Evolutionary conservation across 192 early-diverging fungal species (phyloP), one percentile per base, ranked within the genome.

Genomic region (Coemansia aciculifera): DNA sequence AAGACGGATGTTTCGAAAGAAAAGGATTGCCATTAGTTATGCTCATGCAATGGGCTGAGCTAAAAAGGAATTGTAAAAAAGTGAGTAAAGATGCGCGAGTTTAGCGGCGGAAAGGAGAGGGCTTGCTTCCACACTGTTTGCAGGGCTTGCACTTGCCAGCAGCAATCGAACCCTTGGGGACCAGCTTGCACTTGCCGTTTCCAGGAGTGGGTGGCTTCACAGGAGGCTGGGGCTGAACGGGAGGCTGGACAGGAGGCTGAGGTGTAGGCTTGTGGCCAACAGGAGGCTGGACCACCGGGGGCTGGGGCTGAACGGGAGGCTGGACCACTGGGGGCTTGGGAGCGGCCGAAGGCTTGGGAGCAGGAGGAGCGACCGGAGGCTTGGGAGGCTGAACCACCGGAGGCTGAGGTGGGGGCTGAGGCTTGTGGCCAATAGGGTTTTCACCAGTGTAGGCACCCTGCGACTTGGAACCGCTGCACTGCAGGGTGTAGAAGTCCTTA

Each of bases 111-210:
- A 64, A 59, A n/a, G 70, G 74, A 31, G 66, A 67, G 29, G 61
- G 60, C 38, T 54, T 59, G 67, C 49, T 17, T 15, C 52, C 40
- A 75, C 80, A 83, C 75, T 75, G 71, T 48, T 74, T 74, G 80
- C 80, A 83, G 39, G 75, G 66, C 80, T 78, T 83, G 80, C 80
- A 83, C 80, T 83, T 83, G 72, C 80, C 80, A 11, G 80, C 80
- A 36, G 80, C 80, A 48, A 83, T 83, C 39, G 80, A 83, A 72
- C 80, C 80, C 75, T 72, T 74, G 40, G 80, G 75, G 23, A 83
- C 56, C 56, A 72, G 80, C 75, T 69, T 83, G 80, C 75, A 78
- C 75, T 83, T 83, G 78, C 80, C 75, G 51, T 54, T 54, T 4
- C 51, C 54, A 23, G 54, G 54, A 29, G 52, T 24, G 3, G 52